Base-by-base conservation (phyloP, 306 rosid species). In the Cyamopsis tetragonoloba region DNA sequence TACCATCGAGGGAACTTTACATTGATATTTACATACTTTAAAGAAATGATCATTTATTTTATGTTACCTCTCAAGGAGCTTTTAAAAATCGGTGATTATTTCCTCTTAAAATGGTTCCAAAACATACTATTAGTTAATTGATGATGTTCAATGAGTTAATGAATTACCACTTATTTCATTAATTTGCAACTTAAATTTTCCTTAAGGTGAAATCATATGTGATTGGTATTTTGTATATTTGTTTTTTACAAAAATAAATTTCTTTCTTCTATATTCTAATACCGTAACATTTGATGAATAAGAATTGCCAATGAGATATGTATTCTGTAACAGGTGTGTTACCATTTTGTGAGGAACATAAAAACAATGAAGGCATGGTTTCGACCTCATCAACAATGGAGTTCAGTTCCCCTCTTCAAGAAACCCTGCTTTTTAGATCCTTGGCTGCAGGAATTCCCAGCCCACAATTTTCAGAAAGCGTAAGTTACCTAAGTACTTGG, bases 381-480 rank as follows among this genome's bases (percentile, higher is more conserved):
- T 85, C 84, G 60, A 61, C 80, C 66, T 75, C 68, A 66, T 83
- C 88, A 59, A 82, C 72, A 58, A 47, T 73, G 30, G 92, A 79
- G 68, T 91, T 91, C 61, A 65, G 71, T 61, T 91, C 97, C 42
- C 95, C 97, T 55, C 70, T 79, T 77, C 88, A 86, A 72, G 95
- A 88, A 39, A 86, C 85, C 60, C 96, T 96, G 28, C 24, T 82
- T 53, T 91, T 91, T 83, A 86, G 89, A 81, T 86, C 96, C 66
- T 84, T 86, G 79, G 91, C 92, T 38, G 91, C 92, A 30, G 96
- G 86, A 77, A 88, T 91, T 57, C 97, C 92, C 47, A 91, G 92
- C 76, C 97, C 97, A 41, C 82, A 88, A 69, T 91, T 91, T 77
- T 91, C 97, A 31, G 97, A 91, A 81, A 91, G 97, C 71, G 97